These are phyloP conservation scores for Solanum medicagineum DNA, from an alignment of 257 asterid genomes.

Conservation along the genomic window DNA sequence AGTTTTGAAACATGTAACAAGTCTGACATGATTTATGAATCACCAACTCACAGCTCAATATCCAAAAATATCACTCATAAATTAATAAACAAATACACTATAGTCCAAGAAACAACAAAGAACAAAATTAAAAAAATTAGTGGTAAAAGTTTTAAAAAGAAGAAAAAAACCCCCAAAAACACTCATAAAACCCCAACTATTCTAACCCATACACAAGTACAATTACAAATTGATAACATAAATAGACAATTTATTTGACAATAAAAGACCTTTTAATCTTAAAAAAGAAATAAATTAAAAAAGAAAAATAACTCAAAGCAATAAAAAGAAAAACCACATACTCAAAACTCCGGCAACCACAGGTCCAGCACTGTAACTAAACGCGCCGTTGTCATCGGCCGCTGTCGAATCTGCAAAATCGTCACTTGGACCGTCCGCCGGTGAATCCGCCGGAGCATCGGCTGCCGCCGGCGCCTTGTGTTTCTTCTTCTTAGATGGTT, in stretches of 20 bases:
- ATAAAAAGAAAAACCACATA: background rate
- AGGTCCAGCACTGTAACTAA: background rate
- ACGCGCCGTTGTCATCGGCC: background rate
- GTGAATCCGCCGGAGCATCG: conserved; percentile 20
- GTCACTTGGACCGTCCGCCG: conserved; percentile 40
- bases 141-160: background rate
- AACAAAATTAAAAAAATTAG: background rate
- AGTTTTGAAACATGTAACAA: background rate
- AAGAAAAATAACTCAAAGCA: background rate
- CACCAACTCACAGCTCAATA: background rate
- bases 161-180: background rate
- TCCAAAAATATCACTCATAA: background rate
- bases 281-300: background rate
- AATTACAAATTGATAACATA: background rate
- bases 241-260: background rate
- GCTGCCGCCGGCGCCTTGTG: conserved; percentile 41
- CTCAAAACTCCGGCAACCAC: background rate
- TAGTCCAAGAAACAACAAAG: background rate
- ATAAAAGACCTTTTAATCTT: background rate
- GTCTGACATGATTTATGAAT: background rate
- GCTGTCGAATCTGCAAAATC: conserved; percentile 36
- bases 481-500: conserved; percentile 15
- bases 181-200: background rate
- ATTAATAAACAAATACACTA: background rate
- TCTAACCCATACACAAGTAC: background rate